Evolutionary conservation across 2,329 filamentous ascomycete genomes (phyloP).

Genomic region (Monosporascus sp.): DNA sequence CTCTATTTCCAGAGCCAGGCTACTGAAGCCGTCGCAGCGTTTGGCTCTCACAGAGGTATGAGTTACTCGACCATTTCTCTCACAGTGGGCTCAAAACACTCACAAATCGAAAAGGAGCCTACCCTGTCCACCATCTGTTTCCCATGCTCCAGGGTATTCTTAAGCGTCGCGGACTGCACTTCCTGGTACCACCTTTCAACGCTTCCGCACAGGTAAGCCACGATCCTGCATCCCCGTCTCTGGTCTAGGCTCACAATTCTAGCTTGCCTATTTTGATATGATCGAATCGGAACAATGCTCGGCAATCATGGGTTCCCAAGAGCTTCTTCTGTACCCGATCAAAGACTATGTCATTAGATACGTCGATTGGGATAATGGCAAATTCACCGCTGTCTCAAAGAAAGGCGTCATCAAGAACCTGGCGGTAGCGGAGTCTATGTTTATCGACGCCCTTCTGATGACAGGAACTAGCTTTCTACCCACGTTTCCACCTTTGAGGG

Average conservation of each 20-base stretch:
- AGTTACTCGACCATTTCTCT: background rate
- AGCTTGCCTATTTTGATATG: conserved; percentile 76
- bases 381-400: conserved; percentile 60
- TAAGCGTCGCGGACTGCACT: conserved; percentile 62
- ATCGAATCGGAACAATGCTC: conserved; percentile 63
- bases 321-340: conserved; percentile 80
- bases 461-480: conserved; percentile 76
- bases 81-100: background rate
- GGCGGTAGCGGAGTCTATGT: conserved; percentile 62
- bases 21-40: conserved; percentile 75
- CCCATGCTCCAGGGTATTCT: conserved; percentile 73
- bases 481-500: conserved; percentile 72
- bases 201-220: conserved; percentile 73
- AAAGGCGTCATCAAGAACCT: conserved; percentile 65
- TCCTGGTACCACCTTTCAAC: conserved; percentile 80
- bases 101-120: conserved; percentile 52
- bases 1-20: conserved; percentile 79
- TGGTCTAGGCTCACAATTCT: conserved; percentile 24
- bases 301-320: conserved; percentile 77
- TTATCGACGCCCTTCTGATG: conserved; percentile 79
- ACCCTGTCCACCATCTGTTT: conserved; percentile 66
- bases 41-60: conserved; percentile 70
- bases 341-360: conserved; percentile 64
- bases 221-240: background rate
- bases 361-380: conserved; percentile 64